These are phyloP conservation scores for Lachancea kluyveri DNA, from an alignment of 805 yeast genomes.

Conservation along the genomic window DNA sequence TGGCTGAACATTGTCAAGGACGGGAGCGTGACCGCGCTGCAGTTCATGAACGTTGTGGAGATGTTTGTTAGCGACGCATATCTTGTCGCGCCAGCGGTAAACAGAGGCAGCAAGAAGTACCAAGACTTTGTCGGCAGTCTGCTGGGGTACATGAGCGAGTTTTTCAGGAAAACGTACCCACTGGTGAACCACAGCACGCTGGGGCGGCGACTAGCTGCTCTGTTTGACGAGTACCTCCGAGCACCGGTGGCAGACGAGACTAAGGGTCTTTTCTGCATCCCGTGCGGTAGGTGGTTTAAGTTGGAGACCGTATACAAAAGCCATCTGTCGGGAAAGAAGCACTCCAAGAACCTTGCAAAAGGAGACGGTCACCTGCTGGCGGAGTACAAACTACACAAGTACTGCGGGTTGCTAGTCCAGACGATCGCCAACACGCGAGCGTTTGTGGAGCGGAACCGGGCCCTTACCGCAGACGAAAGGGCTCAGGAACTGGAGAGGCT, in stretches of 20 bases:
- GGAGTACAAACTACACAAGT: constrained; percentile 36
- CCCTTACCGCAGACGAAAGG: constrained; percentile 67
- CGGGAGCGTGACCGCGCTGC: constrained; percentile 38
- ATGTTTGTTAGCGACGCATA: constrained; percentile 30
- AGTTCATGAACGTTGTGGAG: constrained; percentile 44
- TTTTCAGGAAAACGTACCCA: constrained; percentile 44
- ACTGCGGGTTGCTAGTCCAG: constrained; percentile 35
- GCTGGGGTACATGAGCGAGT: constrained; percentile 43
- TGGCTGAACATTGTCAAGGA: constrained; percentile 44
- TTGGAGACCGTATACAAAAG: constrained; percentile 58
- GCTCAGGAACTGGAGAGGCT: constrained; percentile 45
- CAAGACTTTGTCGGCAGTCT: constrained; percentile 40
- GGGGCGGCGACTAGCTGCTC: constrained; percentile 8
- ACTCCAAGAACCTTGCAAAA: constrained; percentile 42
- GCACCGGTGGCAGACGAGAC: constrained; percentile 12
- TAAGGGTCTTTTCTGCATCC: constrained; percentile 45
- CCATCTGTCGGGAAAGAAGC: constrained; percentile 74
- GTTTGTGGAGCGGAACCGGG: constrained; percentile 58
- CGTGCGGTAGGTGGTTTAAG: constrained; percentile 59
- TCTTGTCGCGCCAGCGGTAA: constrained; percentile 23
- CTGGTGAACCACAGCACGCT: constrained; percentile 35
- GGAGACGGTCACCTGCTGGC: constrained; percentile 21
- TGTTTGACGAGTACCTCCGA: constrained; percentile 16
- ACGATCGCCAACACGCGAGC: constrained; percentile 45
- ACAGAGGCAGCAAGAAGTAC: constrained; percentile 34